A percentile compares a stretch with the other conserved stretches of the same genome.
These are phyloP conservation scores for Miscanthus lutarioriparius DNA, from an alignment of 176 grass and related monocot genomes.

Conservation along the genomic window DNA sequence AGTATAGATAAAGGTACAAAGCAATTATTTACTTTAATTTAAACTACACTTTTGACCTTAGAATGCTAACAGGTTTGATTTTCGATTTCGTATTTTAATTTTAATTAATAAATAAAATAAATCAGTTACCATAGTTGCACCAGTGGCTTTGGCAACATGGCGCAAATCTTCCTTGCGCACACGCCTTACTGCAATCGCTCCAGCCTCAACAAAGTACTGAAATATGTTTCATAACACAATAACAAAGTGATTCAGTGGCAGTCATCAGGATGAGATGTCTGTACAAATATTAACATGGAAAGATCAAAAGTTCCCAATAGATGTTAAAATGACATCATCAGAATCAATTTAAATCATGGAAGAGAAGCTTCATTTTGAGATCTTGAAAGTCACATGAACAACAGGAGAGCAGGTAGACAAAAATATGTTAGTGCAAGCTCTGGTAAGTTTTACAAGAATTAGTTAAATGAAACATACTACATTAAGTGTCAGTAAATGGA, in stretches of 20 bases:
- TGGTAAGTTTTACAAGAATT: neutral
- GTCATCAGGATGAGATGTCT: neutral
- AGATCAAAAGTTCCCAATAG: neutral
- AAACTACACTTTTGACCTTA: neutral
- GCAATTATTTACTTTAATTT: neutral
- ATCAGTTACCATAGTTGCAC: slow-evolving; percentile 69
- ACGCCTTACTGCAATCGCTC: slow-evolving; percentile 87
- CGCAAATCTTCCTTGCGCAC: slow-evolving; percentile 89
- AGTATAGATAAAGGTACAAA: neutral
- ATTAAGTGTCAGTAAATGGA: neutral
- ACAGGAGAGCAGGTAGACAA: neutral
- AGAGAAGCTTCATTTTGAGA: neutral
- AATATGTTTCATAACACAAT: slow-evolving; percentile 23
- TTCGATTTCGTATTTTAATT: neutral
- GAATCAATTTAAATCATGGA: neutral
- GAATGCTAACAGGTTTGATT: neutral
- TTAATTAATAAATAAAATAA: neutral
- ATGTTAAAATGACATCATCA: neutral
- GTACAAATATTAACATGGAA: neutral
- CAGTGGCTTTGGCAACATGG: slow-evolving; percentile 92
- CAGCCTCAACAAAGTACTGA: slow-evolving; percentile 92
- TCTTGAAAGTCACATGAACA: neutral
- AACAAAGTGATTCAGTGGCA: neutral
- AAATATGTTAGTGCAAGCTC: neutral
- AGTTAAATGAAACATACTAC: neutral